Conservation (phyloP, 2,329 filamentous ascomycete species). For the Colletotrichum liriopes region DNA sequence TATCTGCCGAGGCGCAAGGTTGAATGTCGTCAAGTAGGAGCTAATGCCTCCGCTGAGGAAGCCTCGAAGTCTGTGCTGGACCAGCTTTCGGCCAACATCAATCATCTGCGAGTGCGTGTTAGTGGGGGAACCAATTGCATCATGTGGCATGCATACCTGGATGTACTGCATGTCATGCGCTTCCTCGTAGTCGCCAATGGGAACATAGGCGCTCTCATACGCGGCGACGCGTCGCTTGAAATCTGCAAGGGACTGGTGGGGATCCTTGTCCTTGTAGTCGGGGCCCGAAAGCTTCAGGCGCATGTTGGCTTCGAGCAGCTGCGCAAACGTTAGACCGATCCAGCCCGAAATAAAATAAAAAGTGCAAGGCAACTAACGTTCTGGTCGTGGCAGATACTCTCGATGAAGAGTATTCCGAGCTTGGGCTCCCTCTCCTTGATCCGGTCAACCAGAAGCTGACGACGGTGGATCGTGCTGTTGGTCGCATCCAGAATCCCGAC, state of each 20-base stretch:
- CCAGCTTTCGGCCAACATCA: conserved; percentile 94
- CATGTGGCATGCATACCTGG: conserved; percentile 64
- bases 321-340: conserved; percentile 29
- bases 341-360: neutral
- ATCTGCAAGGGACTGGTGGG: conserved; percentile 85
- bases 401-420: conserved; percentile 93
- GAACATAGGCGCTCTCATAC: conserved; percentile 95
- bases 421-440: conserved; percentile 88
- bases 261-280: conserved; percentile 96
- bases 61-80: conserved; percentile 90
- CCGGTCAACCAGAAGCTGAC: conserved; percentile 86
- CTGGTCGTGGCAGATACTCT: conserved; percentile 91
- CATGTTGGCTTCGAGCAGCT: conserved; percentile 95
- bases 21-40: conserved; percentile 97
- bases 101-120: conserved; percentile 77
- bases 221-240: conserved; percentile 94
- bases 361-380: conserved; percentile 60
- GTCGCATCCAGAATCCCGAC: conserved; percentile 98
- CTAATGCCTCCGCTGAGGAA: conserved; percentile 94
- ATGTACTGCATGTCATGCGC: conserved; percentile 93
- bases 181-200: conserved; percentile 93
- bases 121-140: conserved; percentile 41
- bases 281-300: conserved; percentile 95
- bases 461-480: conserved; percentile 91
- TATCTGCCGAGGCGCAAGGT: conserved; percentile 93